phyloP scores from a whole-genome alignment of 257 asterid species.

The Solanum paucissectum region DNA sequence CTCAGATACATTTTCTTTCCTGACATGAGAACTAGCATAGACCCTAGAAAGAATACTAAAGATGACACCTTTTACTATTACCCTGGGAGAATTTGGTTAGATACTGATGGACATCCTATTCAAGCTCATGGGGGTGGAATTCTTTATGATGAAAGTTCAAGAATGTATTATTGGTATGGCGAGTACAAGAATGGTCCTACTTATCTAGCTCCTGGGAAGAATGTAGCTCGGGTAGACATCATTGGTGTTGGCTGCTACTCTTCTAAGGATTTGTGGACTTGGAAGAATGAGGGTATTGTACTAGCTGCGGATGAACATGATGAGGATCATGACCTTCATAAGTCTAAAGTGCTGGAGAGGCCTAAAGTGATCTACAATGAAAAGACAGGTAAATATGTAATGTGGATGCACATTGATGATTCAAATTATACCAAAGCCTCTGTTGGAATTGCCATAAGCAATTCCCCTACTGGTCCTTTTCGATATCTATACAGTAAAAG shows the following conservation, averaged over 20 bases:
- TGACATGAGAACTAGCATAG: slow-evolving; percentile 7
- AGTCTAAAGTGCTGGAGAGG: slow-evolving; percentile 49
- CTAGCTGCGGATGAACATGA: slow-evolving; percentile 30
- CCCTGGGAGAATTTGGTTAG: slow-evolving; percentile 59
- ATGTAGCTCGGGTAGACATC: slow-evolving; percentile 56
- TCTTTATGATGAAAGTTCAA: slow-evolving; percentile 23
- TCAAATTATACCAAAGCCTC: slow-evolving; percentile 49
- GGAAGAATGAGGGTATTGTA: slow-evolving; percentile 63
- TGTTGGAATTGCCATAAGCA: slow-evolving; percentile 45
- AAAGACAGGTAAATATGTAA: slow-evolving; percentile 29
- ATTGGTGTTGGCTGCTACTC: slow-evolving; percentile 69
- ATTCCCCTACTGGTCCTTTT: slow-evolving; percentile 51
- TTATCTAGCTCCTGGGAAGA: slow-evolving; percentile 17
- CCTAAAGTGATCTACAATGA: slow-evolving; percentile 67
- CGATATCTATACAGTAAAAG: slow-evolving; percentile 31
- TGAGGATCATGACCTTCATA: slow-evolving; percentile 43
- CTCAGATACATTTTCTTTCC: slow-evolving; percentile 47
- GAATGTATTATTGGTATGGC: slow-evolving; percentile 60
- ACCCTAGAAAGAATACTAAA: slow-evolving; percentile 23
- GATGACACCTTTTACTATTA: slow-evolving; percentile 6
- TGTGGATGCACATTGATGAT: slow-evolving; percentile 80
- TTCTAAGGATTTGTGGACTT: slow-evolving; percentile 47
- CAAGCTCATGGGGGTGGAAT: slow-evolving; percentile 79
- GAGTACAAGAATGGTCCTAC: slow-evolving; percentile 57
- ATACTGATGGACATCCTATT: slow-evolving; percentile 54